A percentile compares a stretch with the other conserved stretches of the same genome.
Evolutionary conservation across 2,329 filamentous ascomycete genomes (phyloP).

Genomic region (Aspergillus spinulosporus): DNA sequence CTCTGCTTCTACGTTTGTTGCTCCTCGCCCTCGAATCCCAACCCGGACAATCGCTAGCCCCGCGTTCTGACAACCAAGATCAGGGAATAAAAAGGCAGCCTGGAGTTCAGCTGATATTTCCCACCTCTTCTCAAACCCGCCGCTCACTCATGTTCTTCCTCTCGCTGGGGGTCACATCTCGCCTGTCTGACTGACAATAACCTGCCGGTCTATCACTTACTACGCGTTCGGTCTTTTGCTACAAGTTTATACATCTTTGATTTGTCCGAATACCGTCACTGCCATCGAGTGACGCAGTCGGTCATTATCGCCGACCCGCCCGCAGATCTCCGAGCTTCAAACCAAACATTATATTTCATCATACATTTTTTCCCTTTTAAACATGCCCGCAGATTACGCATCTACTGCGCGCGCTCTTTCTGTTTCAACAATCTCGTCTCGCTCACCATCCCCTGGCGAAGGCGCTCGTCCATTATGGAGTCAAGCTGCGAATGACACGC

Average conservation of each 20-base stretch:
- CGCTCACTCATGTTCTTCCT: constrained; percentile 12
- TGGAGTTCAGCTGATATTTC: neutral
- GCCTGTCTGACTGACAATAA: constrained; percentile 9
- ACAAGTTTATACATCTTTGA: neutral
- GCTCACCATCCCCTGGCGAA: constrained; percentile 47
- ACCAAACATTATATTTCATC: neutral
- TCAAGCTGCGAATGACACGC: constrained; percentile 44
- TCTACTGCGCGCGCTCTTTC: constrained; percentile 56
- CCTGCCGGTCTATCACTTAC: neutral
- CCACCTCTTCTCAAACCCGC: constrained; percentile 8
- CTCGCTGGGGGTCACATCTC: constrained; percentile 8
- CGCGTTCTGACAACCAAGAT: constrained; percentile 4
- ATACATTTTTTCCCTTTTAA: neutral
- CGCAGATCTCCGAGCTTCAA: constrained; percentile 15
- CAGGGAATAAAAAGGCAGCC: constrained; percentile 6
- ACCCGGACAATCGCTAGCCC: neutral
- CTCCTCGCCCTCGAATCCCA: neutral
- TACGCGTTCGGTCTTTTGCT: neutral
- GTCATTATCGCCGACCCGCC: constrained; percentile 10
- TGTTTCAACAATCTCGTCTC: constrained; percentile 49
- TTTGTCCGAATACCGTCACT: neutral
- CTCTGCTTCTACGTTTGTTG: neutral
- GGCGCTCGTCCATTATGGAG: constrained; percentile 54
- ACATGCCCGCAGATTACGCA: constrained; percentile 52
- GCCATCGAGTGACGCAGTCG: constrained; percentile 6